phyloP scores from a whole-genome alignment of 495 filamentous ascomycete genomes.

The Hypomontagnella submonticulosa region DNA sequence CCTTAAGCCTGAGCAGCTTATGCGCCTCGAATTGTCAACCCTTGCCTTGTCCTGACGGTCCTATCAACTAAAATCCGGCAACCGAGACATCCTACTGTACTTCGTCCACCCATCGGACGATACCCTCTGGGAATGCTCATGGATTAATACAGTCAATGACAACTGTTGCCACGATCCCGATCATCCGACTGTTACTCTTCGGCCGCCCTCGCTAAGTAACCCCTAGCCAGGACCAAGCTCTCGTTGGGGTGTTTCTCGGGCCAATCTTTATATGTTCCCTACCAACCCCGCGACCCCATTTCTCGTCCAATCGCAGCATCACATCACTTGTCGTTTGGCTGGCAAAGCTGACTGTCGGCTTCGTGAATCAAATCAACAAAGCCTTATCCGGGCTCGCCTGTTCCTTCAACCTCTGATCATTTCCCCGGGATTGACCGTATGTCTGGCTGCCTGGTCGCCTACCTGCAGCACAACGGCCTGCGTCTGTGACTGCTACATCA shows the following conservation, averaged over 20 bases:
- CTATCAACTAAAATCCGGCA: too few relatives aligned
- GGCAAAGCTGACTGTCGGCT: slow-evolving; percentile 18
- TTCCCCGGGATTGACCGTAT: slow-evolving; percentile 35
- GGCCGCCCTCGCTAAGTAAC: slow-evolving; percentile 1
- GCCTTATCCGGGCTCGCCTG: slow-evolving; percentile 21
- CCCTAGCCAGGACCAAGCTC: slow-evolving; percentile 9
- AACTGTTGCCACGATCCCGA: slow-evolving; percentile 12
- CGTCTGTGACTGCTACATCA: slow-evolving; percentile 12
- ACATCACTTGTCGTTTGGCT: slow-evolving; percentile 21
- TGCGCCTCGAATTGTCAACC: background rate
- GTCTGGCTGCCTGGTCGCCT: slow-evolving; percentile 17
- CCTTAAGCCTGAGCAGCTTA: too few relatives aligned
- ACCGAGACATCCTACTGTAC: too few relatives aligned
- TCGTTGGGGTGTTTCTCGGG: slow-evolving; percentile 20
- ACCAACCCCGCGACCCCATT: slow-evolving; percentile 24
- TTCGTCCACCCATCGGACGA: background rate
- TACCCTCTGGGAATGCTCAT: slow-evolving; percentile 9
- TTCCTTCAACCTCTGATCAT: slow-evolving; percentile 30
- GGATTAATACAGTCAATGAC: slow-evolving; percentile 15
- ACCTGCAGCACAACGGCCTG: slow-evolving; percentile 11
- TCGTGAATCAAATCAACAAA: slow-evolving; percentile 28
- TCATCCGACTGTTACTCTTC: slow-evolving; percentile 23
- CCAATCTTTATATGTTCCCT: slow-evolving; percentile 30
- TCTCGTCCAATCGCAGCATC: slow-evolving; percentile 31
- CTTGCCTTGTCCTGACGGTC: background rate